phyloP scores from a whole-genome alignment of 129 eudicot species.

The Kitagawia praeruptora region DNA sequence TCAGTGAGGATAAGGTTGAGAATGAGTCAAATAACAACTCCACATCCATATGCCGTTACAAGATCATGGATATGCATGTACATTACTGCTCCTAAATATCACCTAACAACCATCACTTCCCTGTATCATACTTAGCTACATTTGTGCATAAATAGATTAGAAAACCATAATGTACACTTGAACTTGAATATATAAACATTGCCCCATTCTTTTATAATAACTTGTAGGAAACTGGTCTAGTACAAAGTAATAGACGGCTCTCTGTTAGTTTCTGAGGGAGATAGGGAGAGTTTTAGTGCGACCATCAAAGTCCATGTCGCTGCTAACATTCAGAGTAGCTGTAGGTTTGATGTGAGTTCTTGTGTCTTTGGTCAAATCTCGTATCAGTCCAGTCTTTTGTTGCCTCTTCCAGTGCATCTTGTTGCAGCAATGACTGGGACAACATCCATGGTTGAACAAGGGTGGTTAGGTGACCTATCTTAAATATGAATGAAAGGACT shows the following conservation, averaged over 20 bases:
- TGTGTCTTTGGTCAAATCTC: neutral
- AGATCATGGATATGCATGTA: no score
- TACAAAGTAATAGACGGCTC: neutral
- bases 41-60: no score
- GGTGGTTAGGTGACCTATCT: neutral
- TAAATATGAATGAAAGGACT: neutral
- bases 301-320: neutral
- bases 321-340: neutral
- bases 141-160: no score
- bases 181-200: no score
- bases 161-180: no score
- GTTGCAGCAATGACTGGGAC: neutral
- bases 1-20: no score
- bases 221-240: neutral
- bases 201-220: no score
- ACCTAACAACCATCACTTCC: no score
- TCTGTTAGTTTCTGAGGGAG: no score
- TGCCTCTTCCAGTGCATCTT: neutral
- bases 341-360: neutral
- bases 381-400: neutral
- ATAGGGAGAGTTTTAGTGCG: neutral
- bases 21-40: no score
- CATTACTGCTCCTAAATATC: no score
- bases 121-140: no score
- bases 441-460: neutral